Evolutionary conservation across 2,329 filamentous ascomycete genomes (phyloP).

Genomic region (Beauveria bassiana): DNA sequence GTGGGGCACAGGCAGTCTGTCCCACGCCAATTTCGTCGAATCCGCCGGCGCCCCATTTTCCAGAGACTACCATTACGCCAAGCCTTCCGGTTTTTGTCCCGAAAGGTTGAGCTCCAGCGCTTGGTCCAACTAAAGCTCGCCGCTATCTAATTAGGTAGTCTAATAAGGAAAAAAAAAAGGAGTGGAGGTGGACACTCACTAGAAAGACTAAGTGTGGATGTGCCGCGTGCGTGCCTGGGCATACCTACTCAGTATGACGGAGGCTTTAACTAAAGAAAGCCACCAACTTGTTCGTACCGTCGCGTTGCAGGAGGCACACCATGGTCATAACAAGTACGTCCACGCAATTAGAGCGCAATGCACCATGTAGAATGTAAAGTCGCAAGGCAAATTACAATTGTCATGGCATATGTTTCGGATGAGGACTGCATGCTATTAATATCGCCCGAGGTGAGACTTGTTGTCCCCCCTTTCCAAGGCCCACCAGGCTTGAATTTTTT

Average conservation of each 20-base stretch:
- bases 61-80: slow-evolving; percentile 6
- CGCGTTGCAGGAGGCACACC: neutral
- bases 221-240: neutral
- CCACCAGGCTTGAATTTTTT: slow-evolving; percentile 1
- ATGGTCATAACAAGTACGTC: slow-evolving; percentile 4
- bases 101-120: slow-evolving; percentile 3
- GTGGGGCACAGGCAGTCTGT: slow-evolving; percentile 1
- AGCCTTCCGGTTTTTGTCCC: slow-evolving; percentile 9
- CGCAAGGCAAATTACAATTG: slow-evolving; percentile 9
- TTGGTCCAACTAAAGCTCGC: neutral
- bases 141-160: neutral
- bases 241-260: neutral
- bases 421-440: slow-evolving; percentile 11
- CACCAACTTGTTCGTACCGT: neutral
- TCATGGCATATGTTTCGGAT: slow-evolving; percentile 10
- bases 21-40: slow-evolving; percentile 10
- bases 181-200: neutral
- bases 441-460: slow-evolving; percentile 11
- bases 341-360: slow-evolving; percentile 13
- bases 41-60: slow-evolving; percentile 5
- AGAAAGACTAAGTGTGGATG: neutral
- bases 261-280: neutral
- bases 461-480: slow-evolving; percentile 1
- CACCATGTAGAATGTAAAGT: neutral
- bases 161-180: neutral